Conservation (phyloP, 1,139 yeast genomes). For the Candida gigantensis region DNA sequence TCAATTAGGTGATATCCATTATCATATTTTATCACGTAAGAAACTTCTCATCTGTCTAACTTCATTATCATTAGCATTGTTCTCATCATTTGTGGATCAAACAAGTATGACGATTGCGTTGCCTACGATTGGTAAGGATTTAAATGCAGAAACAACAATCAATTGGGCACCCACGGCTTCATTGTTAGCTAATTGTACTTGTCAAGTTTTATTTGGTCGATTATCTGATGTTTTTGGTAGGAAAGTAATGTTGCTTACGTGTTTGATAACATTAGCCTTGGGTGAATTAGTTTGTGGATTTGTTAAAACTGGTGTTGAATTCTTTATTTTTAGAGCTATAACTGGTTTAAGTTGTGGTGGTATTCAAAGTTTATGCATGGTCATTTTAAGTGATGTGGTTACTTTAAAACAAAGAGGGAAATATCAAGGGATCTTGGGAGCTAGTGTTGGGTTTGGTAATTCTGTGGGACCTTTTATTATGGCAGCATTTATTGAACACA, state of each 20-base stretch:
- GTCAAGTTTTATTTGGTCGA: slow-evolving; percentile 43
- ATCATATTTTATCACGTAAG: slow-evolving; percentile 25
- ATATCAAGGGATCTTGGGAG: slow-evolving; percentile 48
- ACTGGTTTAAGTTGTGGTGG: slow-evolving; percentile 52
- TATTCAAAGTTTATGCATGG: slow-evolving; percentile 42
- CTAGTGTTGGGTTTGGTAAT: slow-evolving; percentile 55
- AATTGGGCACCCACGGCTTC: slow-evolving; percentile 53
- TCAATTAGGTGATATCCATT: slow-evolving; percentile 30
- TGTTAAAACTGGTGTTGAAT: slow-evolving; percentile 35
- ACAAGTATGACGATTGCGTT: slow-evolving; percentile 46
- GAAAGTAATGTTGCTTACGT: slow-evolving; percentile 34
- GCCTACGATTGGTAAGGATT: slow-evolving; percentile 39
- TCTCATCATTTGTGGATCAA: slow-evolving; percentile 40
- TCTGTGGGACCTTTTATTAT: slow-evolving; percentile 57
- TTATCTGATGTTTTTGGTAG: slow-evolving; percentile 49
- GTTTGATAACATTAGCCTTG: slow-evolving; percentile 33
- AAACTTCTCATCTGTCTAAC: slow-evolving; percentile 27
- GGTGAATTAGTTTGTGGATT: slow-evolving; percentile 47
- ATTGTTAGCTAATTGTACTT: slow-evolving; percentile 47
- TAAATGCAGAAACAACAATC: slow-evolving; percentile 37
- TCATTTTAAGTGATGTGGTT: slow-evolving; percentile 44
- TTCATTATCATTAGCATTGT: slow-evolving; percentile 30
- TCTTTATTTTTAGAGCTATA: slow-evolving; percentile 43
- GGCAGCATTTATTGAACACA: slow-evolving; percentile 45
- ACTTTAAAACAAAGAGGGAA: slow-evolving; percentile 45